Base-by-base conservation (phyloP, 1,284 basidiomycete genomes). In the Prillingera fragicola region DNA sequence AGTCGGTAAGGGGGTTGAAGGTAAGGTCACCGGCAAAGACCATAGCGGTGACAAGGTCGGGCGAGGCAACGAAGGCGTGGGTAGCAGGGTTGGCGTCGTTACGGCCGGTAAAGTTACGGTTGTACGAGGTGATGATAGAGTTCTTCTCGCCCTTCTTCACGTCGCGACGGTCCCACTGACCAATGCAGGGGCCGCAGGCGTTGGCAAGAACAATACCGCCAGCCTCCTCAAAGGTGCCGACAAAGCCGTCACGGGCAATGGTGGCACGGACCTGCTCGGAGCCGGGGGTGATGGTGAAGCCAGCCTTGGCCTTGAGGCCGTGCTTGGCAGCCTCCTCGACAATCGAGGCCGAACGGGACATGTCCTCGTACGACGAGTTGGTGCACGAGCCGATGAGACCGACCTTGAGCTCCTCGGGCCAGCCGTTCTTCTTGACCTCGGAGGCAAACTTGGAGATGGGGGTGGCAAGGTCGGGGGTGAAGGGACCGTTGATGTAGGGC, bases 331-430 rank as follows among this genome's bases (percentile, higher is more conserved):
- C 95, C 75, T 98, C 84, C 60, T 80, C 80, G 59, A 87, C 91
- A 65, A 98, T 97, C 42, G 86, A 85, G 37, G 91, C 91, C 33
- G 92, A 87, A 67, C 95, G 90, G 38, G 88, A 87, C 94, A 98
- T 97, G 77, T 99, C 95, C 77, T 98, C 95, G 73, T 99, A 99
- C 23, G 95, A 98, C 39, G 94, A 98, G 82, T 99, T 98, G 72
- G 95, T 98, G 85, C 94, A 99, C 40, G 95, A 98, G 49, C 95
- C 94, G 69, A 98, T 98, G 48, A 98, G 82, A 52, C 82, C 88
- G 63, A 97, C 95, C 77, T 89, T 92, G 77, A 99, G 84, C 72
- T 98, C 94, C 53, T 82, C 76, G 37, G 94, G 94, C 94, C 95
- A 98, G 72, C 80, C 79, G 78, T 97, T 95, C 78, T 90, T 84